Conservation (phyloP, 805 yeast genomes). For the Cyberlindnera americana region DNA sequence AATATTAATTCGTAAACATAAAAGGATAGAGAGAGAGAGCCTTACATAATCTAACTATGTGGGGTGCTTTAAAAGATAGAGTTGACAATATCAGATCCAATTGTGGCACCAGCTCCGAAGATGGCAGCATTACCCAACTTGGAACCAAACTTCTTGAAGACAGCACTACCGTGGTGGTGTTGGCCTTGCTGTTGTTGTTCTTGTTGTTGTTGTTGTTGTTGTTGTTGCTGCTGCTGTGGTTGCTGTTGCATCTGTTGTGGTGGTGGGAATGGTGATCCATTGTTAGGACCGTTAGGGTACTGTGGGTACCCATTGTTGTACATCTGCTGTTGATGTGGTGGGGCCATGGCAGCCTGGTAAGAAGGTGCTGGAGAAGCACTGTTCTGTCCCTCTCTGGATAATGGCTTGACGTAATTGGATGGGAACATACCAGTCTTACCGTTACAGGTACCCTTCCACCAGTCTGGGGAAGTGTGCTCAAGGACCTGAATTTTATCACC, state of each 20-base stretch:
- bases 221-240: constrained; percentile 19
- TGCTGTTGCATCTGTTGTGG: constrained; percentile 18
- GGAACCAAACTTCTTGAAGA: constrained; percentile 63
- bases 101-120: constrained; percentile 95
- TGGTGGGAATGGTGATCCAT: constrained; percentile 29
- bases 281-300: constrained; percentile 24
- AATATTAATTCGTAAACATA: not conserved
- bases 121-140: constrained; percentile 90
- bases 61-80: constrained; percentile 51
- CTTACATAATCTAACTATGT: too few relatives aligned
- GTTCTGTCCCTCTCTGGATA: constrained; percentile 9
- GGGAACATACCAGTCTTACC: constrained; percentile 82
- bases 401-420: constrained; percentile 65
- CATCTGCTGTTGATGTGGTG: constrained; percentile 31
- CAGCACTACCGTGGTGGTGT: constrained; percentile 32
- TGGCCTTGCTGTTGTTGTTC: constrained; percentile 23
- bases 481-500: constrained; percentile 71
- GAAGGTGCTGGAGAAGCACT: constrained; percentile 13
- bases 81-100: constrained; percentile 80
- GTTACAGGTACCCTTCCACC: constrained; percentile 82
- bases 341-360: constrained; percentile 14
- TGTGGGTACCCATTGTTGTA: constrained; percentile 37
- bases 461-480: constrained; percentile 75
- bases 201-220: constrained; percentile 25
- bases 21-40: not conserved